Percentiles rank a stretch among this genome's conserved stretches.
Conservation (phyloP, 495 filamentous ascomycete species). For the Aspergillus hancockii region DNA sequence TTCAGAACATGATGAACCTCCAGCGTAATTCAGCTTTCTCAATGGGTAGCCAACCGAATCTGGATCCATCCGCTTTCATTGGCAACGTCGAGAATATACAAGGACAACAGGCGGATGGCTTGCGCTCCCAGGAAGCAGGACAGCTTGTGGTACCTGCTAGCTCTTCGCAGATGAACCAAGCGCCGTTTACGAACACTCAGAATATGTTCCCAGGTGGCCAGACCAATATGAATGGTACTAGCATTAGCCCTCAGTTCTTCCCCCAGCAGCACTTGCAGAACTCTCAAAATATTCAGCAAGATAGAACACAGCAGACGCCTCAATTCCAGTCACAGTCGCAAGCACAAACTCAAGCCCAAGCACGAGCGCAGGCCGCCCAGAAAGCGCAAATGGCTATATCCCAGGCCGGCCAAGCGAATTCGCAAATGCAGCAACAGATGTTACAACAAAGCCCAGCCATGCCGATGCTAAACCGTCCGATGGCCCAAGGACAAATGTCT, state of each 20-base stretch:
- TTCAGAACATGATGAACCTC: slow-evolving; percentile 47
- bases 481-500: slow-evolving; percentile 50
- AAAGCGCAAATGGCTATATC: slow-evolving; percentile 52
- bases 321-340: slow-evolving; percentile 42
- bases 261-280: slow-evolving; percentile 44
- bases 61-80: slow-evolving; percentile 51
- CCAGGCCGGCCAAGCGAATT: slow-evolving; percentile 36
- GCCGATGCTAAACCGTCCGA: slow-evolving; percentile 61
- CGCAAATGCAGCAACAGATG: slow-evolving; percentile 42
- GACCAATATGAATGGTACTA: slow-evolving; percentile 36
- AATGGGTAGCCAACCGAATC: slow-evolving; percentile 36
- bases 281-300: slow-evolving; percentile 39
- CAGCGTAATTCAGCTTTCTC: slow-evolving; percentile 42
- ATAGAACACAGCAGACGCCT: slow-evolving; percentile 40
- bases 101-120: slow-evolving; percentile 62
- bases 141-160: slow-evolving; percentile 69
- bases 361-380: slow-evolving; percentile 46
- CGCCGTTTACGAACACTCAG: slow-evolving; percentile 34
- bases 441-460: slow-evolving; percentile 56
- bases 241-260: slow-evolving; percentile 43
- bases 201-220: slow-evolving; percentile 46
- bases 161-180: slow-evolving; percentile 49
- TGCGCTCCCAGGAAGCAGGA: slow-evolving; percentile 64
- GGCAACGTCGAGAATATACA: slow-evolving; percentile 56
- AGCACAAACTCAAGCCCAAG: slow-evolving; percentile 39